Percentiles rank a stretch among this genome's conserved stretches.
These are phyloP conservation scores for Neltuma alba DNA, from an alignment of 306 rosid species.

Conservation along the genomic window DNA sequence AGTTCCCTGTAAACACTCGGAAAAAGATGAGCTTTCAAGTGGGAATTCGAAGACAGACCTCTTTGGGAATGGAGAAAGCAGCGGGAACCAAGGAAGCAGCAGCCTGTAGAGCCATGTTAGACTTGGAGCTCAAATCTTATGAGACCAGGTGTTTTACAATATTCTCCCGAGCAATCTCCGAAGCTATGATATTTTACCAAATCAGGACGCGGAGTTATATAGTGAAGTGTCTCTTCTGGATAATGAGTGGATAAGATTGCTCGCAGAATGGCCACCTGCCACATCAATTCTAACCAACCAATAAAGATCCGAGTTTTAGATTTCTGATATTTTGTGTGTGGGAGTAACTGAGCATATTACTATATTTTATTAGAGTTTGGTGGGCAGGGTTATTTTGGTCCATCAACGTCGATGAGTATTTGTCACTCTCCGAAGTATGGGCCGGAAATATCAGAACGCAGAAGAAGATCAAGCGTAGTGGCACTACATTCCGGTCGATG, in stretches of 20 bases:
- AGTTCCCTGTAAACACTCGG: slow-evolving; percentile 25
- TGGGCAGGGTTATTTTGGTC: slow-evolving; percentile 39
- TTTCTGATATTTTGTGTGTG: slow-evolving; percentile 45
- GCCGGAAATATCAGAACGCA: slow-evolving; percentile 18
- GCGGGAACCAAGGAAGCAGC: slow-evolving; percentile 56
- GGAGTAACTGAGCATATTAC: no score
- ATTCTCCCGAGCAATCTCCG: neutral
- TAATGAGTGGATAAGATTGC: slow-evolving; percentile 49
- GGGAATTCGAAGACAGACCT: slow-evolving; percentile 38
- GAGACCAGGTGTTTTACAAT: slow-evolving; percentile 6
- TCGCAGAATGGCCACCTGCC: slow-evolving; percentile 44
- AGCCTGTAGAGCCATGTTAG: slow-evolving; percentile 48
- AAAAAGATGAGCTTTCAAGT: neutral
- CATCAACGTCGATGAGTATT: slow-evolving; percentile 1
- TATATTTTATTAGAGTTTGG: neutral
- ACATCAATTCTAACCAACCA: slow-evolving; percentile 36
- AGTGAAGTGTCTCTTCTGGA: slow-evolving; percentile 5
- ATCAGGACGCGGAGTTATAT: slow-evolving; percentile 20
- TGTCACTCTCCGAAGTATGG: slow-evolving; percentile 41
- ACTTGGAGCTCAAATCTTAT: neutral
- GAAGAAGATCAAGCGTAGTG: slow-evolving; percentile 35
- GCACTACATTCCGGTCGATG: slow-evolving; percentile 20
- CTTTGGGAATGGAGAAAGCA: slow-evolving; percentile 49
- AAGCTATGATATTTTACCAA: neutral
- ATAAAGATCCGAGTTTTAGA: slow-evolving; percentile 38